These are phyloP conservation scores for Beta vulgaris DNA, from an alignment of 148 eudicot species.

Conservation along the genomic window DNA sequence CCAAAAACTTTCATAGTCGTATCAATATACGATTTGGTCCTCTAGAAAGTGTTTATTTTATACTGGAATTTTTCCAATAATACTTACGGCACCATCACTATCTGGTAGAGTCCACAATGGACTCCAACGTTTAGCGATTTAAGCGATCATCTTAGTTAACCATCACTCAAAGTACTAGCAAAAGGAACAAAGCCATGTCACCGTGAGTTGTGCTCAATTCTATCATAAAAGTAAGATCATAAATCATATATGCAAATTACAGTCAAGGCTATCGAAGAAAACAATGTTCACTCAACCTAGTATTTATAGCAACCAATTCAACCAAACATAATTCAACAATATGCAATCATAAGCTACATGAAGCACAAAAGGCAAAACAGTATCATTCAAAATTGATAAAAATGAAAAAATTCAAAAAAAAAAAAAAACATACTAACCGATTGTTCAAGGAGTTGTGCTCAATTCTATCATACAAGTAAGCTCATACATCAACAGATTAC, in stretches of 20 bases:
- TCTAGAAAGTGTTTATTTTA: no score
- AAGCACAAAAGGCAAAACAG: neutral
- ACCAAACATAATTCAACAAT: neutral
- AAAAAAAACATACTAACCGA: constrained; percentile 48
- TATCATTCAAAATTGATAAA: neutral
- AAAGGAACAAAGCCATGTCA: neutral
- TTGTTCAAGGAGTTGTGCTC: constrained; percentile 32
- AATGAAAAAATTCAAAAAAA: neutral
- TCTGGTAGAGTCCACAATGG: no score
- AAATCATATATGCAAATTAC: neutral
- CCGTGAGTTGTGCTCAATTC: neutral
- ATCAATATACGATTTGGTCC: no score
- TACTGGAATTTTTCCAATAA: no score
- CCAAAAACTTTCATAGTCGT: no score
- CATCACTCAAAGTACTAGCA: neutral
- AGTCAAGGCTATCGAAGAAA: no score
- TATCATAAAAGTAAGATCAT: neutral
- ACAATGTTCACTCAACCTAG: no score
- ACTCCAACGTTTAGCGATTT: no score
- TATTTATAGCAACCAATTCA: neutral
- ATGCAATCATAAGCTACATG: no score
- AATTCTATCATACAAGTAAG: no score
- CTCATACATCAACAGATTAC: neutral
- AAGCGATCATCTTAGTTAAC: no score
- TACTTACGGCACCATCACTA: no score